Conservation (phyloP, 345 rosid genomes). For the Populus alba region DNA sequence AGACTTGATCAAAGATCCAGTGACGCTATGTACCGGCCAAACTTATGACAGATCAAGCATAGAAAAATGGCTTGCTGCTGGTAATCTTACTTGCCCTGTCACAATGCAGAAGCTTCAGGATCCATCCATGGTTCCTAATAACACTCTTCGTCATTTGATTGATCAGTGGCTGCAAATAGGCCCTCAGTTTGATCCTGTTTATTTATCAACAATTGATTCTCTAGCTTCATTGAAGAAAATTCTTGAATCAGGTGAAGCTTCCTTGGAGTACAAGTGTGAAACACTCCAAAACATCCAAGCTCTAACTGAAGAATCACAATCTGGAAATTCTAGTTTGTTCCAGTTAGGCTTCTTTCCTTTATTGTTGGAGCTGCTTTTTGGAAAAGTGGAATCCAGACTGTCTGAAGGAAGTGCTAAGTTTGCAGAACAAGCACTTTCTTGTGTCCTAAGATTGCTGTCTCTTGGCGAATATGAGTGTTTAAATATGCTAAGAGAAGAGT, state of each 20-base stretch:
- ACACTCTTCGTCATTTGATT: constrained; percentile 59
- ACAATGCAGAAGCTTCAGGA: constrained; percentile 74
- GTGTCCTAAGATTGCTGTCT: constrained; percentile 35
- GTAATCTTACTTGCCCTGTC: constrained; percentile 66
- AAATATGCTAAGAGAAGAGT: constrained; percentile 39
- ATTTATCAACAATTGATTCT: constrained; percentile 18
- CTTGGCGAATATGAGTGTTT: constrained; percentile 21
- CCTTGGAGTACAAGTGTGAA: constrained; percentile 29
- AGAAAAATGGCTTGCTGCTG: constrained; percentile 57
- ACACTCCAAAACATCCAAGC: constrained; percentile 26
- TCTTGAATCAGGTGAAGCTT: constrained; percentile 37
- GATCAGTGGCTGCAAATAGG: constrained; percentile 47
- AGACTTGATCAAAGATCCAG: constrained; percentile 65
- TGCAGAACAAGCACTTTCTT: constrained; percentile 37
- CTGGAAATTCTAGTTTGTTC: constrained; percentile 23
- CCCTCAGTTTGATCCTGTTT: constrained; percentile 24
- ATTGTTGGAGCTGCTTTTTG: constrained; percentile 37
- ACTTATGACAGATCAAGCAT: constrained; percentile 70
- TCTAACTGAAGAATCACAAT: constrained; percentile 29
- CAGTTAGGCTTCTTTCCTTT: constrained; percentile 47
- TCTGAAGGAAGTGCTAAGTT: constrained; percentile 29
- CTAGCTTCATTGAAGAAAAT: constrained; percentile 32
- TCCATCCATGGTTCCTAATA: constrained; percentile 56
- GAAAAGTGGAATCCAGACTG: constrained; percentile 18
- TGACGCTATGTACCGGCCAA: constrained; percentile 66